Evolutionary conservation across 768 basidiomycete genomes (phyloP).

Genomic region (Naematelia aurantialba): DNA sequence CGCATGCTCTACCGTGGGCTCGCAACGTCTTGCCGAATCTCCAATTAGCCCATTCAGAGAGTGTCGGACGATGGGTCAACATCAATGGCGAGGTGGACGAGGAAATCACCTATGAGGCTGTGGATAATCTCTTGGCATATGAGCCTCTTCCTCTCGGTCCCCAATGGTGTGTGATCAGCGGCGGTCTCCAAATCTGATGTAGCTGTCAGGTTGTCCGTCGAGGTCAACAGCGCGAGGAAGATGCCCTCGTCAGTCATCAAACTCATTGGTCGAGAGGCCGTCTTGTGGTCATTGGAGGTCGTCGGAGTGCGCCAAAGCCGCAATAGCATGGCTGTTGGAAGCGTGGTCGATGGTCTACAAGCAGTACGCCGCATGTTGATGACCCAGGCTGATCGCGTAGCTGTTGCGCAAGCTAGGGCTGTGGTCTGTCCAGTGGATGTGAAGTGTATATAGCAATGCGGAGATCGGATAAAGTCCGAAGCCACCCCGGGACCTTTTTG

Average conservation of each 20-base stretch:
- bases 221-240: conserved; percentile 5
- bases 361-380: neutral
- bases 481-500: too few species aligned
- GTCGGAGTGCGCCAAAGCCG: conserved; percentile 9
- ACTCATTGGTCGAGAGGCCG: conserved; percentile 1
- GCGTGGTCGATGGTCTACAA: conserved; percentile 13
- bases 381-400: neutral
- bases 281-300: conserved; percentile 18
- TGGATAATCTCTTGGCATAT: conserved; percentile 14
- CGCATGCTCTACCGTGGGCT: neutral
- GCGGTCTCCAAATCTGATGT: neutral
- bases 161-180: conserved; percentile 12
- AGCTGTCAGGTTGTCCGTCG: conserved; percentile 11
- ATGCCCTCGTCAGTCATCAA: neutral
- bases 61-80: conserved; percentile 7
- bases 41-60: conserved; percentile 7
- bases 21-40: conserved; percentile 3
- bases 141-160: conserved; percentile 9
- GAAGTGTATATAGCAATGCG: neutral
- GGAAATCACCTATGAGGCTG: conserved; percentile 13
- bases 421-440: neutral
- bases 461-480: neutral
- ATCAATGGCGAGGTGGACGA: conserved; percentile 14
- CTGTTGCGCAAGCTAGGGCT: neutral
- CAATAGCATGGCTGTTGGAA: conserved; percentile 13